phyloP scores from a whole-genome alignment of 2,329 filamentous ascomycete genomes.

The Neodidymelliopsis sp. region DNA sequence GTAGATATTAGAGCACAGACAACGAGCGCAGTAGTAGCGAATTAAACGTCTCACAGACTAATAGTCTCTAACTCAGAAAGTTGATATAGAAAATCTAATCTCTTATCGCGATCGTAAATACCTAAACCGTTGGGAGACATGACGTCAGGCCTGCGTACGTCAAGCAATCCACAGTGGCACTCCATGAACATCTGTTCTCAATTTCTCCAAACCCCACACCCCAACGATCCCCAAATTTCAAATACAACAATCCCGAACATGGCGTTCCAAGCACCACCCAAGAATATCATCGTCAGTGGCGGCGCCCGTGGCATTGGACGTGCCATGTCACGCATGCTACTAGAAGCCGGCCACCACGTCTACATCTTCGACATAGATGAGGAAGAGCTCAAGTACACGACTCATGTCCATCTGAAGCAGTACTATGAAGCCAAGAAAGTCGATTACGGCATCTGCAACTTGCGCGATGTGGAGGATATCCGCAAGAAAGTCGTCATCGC shows the following conservation, averaged over 20 bases:
- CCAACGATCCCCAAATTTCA: not conserved
- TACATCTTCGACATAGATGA: conserved; percentile 56
- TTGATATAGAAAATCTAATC: not conserved
- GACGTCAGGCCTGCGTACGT: conserved; percentile 39
- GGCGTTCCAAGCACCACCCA: conserved; percentile 24
- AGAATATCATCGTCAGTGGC: conserved; percentile 51
- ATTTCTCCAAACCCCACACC: not conserved
- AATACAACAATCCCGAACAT: not conserved
- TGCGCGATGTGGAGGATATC: conserved; percentile 54
- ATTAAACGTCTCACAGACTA: too few species aligned
- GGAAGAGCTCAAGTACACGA: conserved; percentile 48
- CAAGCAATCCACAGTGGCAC: conserved; percentile 1
- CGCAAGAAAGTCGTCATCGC: conserved; percentile 51
- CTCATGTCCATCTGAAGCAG: conserved; percentile 50
- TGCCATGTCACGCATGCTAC: conserved; percentile 55
- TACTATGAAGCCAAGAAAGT: conserved; percentile 47
- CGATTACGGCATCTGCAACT: conserved; percentile 52
- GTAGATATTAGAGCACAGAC: too few species aligned
- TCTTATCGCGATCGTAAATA: conserved; percentile 1
- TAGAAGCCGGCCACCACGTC: conserved; percentile 55
- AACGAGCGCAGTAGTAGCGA: too few species aligned
- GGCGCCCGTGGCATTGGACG: conserved; percentile 59
- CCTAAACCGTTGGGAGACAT: conserved; percentile 13
- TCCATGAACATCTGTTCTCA: not conserved
- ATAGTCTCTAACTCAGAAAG: too few species aligned